Base-by-base conservation (phyloP, 2,329 filamentous ascomycete species). In the Coniella vitis region DNA sequence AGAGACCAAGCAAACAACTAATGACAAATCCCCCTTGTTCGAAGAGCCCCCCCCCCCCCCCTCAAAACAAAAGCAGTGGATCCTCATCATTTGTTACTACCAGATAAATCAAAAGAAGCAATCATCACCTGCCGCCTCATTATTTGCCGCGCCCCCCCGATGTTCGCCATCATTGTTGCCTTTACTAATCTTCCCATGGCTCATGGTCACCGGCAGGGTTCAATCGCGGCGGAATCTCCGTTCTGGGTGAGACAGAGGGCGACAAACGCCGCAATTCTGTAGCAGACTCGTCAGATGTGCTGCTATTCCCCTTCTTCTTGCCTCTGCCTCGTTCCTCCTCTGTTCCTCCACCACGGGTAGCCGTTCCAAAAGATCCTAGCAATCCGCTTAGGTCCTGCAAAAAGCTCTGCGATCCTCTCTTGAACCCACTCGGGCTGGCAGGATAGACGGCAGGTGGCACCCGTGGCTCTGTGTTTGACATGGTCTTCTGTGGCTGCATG, bases 371-470 rank as follows among this genome's bases (percentile, higher is more conserved):
- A 1, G 76, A 72, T 3, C 65, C 67, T 4, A 83, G 60, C 14
- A 81, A 65, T 1, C 75, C 78, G 8, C 77, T 74, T 1, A 82
- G 60, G 55, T 83, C 80, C 54, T 79, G 76, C 5, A 83, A 62
- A n/a, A 83, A 58, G 0, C 77, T 73, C 1, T 75, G 70, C 2
- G 78, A 82, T 3, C 79, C 79, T 38, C 76, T 65, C 7, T 75
- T 68, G 4, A 76, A 61, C 1, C 76, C 75, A 9, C 57, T 65
- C 1, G 61, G 59, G 44, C 69, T 63, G 0, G 76, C 76, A 1
- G 69, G 67, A 14, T 75, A 55, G 0, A 72, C 67, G 0, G 72
- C 69, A 7, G 74, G 70, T 14, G 61, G 56, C 19, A 59, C 58
- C 48, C 61, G 63, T 2, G 66, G 60, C 14, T 59, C 58, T 49